A percentile compares a stretch with the other conserved stretches of the same genome.
Conservation (phyloP, 345 rosid species). For the Brassica napus region Da-Ae NC_063442.1:42374001-42374500, state of each 20-base stretch:
- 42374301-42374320: slow-evolving; percentile 49
- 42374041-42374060: slow-evolving; percentile 27
- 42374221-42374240: background rate
- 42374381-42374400: slow-evolving; percentile 73
- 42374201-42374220: background rate
- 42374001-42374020: background rate
- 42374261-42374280: slow-evolving; percentile 33
- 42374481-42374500: slow-evolving; percentile 80
- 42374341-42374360: slow-evolving; percentile 69
- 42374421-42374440: background rate
- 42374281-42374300: slow-evolving; percentile 50
- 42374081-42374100: slow-evolving; percentile 26
- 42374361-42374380: slow-evolving; percentile 63
- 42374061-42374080: slow-evolving; percentile 37
- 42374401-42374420: slow-evolving; percentile 62
- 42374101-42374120: slow-evolving; percentile 15
- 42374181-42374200: background rate
- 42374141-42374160: background rate
- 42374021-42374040: slow-evolving; percentile 10
- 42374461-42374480: slow-evolving; percentile 48
- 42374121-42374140: background rate
- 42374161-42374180: background rate
- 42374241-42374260: background rate
- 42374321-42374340: slow-evolving; percentile 72
- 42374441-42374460: background rate